Conservation (phyloP, 768 basidiomycete genomes). For the Boletus subparvulus region DNA sequence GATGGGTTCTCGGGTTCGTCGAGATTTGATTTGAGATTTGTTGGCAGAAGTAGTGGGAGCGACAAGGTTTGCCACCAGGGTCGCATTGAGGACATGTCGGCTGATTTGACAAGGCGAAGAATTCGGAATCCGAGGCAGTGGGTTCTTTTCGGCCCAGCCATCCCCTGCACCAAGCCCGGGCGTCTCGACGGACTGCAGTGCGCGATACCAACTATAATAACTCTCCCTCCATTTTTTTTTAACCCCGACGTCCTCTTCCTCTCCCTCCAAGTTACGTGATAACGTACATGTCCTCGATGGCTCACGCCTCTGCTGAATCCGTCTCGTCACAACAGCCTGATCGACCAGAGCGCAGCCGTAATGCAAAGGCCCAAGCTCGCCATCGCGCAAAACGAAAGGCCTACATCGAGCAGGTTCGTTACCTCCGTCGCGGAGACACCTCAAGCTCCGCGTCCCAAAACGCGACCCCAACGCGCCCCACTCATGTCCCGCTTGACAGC, state of each 20-base stretch:
- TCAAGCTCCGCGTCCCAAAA: conserved; percentile 4
- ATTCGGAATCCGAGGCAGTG: conserved; percentile 46
- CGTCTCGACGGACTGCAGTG: conserved; percentile 25
- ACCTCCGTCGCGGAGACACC: conserved; percentile 1
- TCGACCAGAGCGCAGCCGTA: conserved; percentile 82
- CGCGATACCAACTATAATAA: conserved; percentile 34
- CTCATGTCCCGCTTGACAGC: conserved; percentile 38
- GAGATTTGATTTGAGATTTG: conserved; percentile 36
- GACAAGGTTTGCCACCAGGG: conserved; percentile 38
- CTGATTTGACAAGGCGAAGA: conserved; percentile 45
- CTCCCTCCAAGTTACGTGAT: conserved; percentile 40
- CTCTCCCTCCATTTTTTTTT: conserved; percentile 37
- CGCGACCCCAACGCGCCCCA: conserved; percentile 11
- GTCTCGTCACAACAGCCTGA: conserved; percentile 45
- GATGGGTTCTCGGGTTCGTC: conserved; percentile 22
- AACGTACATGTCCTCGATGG: conserved; percentile 58
- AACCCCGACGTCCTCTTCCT: conserved; percentile 50
- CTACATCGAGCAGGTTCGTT: conserved; percentile 79
- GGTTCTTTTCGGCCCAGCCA: conserved; percentile 26
- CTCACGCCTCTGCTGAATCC: conserved; percentile 47
- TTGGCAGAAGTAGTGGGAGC: conserved; percentile 18
- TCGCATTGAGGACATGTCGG: conserved; percentile 34
- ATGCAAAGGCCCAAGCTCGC: conserved; percentile 84
- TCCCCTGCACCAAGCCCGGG: conserved; percentile 8
- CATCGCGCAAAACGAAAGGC: conserved; percentile 92